phyloP scores from a whole-genome alignment of 208 protist genomes.

The Leptomonas pyrrhocoris region DNA sequence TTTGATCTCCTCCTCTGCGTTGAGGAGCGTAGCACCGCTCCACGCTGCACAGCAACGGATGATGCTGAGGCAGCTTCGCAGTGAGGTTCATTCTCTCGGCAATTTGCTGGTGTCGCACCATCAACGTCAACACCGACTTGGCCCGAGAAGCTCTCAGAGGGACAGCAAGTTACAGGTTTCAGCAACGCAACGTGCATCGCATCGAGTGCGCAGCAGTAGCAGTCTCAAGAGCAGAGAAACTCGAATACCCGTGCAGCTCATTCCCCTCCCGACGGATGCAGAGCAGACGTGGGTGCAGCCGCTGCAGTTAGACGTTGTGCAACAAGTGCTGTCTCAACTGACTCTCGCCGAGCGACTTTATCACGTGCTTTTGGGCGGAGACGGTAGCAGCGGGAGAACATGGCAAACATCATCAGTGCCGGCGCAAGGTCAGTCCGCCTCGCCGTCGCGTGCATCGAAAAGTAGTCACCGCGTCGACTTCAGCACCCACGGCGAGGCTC shows the following conservation, averaged over 20 bases:
- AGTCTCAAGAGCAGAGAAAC: not conserved
- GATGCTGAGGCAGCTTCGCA: not conserved
- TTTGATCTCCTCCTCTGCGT: not conserved
- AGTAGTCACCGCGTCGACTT: not conserved
- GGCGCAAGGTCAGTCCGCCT: not conserved
- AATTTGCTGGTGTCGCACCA: conserved; percentile 15
- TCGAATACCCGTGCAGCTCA: conserved; percentile 14
- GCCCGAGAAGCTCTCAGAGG: too few relatives aligned
- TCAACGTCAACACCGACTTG: not conserved
- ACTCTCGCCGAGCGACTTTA: not conserved
- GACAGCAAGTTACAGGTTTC: not conserved
- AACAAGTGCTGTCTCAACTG: conserved; percentile 1
- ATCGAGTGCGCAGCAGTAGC: not conserved
- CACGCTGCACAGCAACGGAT: not conserved
- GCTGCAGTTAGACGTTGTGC: conserved; percentile 13
- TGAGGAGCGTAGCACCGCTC: too few relatives aligned
- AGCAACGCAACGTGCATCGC: not conserved
- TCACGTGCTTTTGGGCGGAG: not conserved
- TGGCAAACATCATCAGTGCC: not conserved
- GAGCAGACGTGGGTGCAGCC: conserved; percentile 27
- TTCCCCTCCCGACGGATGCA: conserved; percentile 3
- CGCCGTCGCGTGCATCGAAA: not conserved
- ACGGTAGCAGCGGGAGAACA: not conserved
- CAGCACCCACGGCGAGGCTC: not conserved
- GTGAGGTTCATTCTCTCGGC: conserved; percentile 12